Evolutionary conservation across 2,329 filamentous ascomycete genomes (phyloP).

Genomic region (Talaromyces sp.): DNA sequence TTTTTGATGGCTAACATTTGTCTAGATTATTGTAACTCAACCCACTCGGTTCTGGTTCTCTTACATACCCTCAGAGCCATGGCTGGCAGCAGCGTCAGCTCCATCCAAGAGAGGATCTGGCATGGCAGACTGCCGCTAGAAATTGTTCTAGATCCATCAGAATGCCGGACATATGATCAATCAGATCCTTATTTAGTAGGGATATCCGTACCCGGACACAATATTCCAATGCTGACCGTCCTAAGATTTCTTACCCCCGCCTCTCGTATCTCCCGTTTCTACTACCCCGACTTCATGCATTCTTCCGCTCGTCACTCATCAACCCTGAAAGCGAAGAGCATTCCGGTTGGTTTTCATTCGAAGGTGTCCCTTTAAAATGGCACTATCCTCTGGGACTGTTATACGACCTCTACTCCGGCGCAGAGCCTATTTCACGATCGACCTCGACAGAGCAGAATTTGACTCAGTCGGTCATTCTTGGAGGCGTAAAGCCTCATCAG

Average conservation of each 20-base stretch:
- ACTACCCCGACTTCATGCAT: conserved; percentile 56
- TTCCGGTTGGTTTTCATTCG: conserved; percentile 61
- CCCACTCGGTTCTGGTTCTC: neutral
- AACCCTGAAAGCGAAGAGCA: conserved; percentile 48
- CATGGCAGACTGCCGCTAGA: conserved; percentile 55
- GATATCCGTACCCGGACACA: neutral
- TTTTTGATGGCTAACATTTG: neutral
- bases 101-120: conserved; percentile 50
- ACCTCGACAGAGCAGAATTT: conserved; percentile 10
- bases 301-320: conserved; percentile 57
- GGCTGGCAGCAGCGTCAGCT: conserved; percentile 17
- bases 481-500: neutral
- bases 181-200: conserved; percentile 57
- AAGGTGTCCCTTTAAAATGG: conserved; percentile 66
- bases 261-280: conserved; percentile 66
- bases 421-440: conserved; percentile 37
- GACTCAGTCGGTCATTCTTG: conserved; percentile 14
- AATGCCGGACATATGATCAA: conserved; percentile 57
- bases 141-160: conserved; percentile 53
- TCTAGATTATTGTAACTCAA: neutral
- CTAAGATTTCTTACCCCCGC: conserved; percentile 56
- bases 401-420: conserved; percentile 63
- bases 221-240: neutral
- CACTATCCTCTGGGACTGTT: conserved; percentile 66
- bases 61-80: neutral